Conservation (phyloP, 495 filamentous ascomycete species). For the Corynascus novoguineensis region DNA sequence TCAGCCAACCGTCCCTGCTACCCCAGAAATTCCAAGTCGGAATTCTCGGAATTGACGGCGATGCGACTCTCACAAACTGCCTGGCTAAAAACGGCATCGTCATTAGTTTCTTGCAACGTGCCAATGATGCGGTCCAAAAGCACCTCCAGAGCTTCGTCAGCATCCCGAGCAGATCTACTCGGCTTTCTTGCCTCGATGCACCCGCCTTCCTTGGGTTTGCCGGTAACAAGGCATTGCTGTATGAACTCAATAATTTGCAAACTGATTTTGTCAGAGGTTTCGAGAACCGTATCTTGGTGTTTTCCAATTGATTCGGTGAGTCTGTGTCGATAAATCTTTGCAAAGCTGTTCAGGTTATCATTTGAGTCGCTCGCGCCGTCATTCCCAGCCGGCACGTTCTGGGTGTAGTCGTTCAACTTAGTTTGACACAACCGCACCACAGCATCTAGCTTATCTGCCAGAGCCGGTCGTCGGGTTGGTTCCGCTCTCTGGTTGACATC, state of each 20-base stretch:
- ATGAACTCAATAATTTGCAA: slow-evolving; percentile 13
- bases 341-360: background rate
- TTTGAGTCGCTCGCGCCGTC: background rate
- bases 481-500: slow-evolving; percentile 1
- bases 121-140: slow-evolving; percentile 1
- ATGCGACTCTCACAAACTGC: background rate
- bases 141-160: slow-evolving; percentile 10
- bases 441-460: slow-evolving; percentile 2
- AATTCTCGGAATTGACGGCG: background rate
- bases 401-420: background rate
- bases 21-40: background rate
- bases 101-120: background rate
- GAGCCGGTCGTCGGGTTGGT: background rate
- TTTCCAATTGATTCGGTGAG: background rate
- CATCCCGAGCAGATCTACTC: background rate
- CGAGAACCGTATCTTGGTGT: background rate
- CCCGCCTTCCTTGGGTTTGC: background rate
- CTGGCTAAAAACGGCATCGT: background rate
- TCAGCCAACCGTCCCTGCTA: background rate
- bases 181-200: background rate
- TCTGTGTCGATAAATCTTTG: background rate
- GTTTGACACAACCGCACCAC: background rate
- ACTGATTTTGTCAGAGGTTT: background rate
- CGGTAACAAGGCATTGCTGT: background rate
- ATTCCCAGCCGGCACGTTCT: background rate